Conservation (phyloP, 1,139 yeast genomes). For the Lodderomyces elongisporus region DNA sequence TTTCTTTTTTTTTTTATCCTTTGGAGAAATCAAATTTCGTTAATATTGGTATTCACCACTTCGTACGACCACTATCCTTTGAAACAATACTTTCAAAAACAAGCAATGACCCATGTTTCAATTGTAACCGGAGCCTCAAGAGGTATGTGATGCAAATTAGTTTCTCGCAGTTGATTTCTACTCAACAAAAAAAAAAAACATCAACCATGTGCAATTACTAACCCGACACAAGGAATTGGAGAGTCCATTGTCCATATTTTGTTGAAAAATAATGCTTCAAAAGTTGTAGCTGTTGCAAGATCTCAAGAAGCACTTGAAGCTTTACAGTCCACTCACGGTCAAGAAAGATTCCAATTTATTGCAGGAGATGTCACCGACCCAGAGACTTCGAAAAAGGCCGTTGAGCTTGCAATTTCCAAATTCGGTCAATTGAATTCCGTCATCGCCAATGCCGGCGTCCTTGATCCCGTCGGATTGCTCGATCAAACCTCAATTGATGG, state of each 20-base stretch:
- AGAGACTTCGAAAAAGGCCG: slow-evolving; percentile 32
- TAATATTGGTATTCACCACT: no score
- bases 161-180: no score
- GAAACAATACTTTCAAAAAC: neutral
- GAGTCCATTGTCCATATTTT: slow-evolving; percentile 57
- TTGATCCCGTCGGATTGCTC: slow-evolving; percentile 70
- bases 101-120: slow-evolving; percentile 4
- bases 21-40: no score
- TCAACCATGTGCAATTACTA: slow-evolving; percentile 5
- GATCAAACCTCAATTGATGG: slow-evolving; percentile 43
- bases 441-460: slow-evolving; percentile 82
- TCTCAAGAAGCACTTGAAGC: slow-evolving; percentile 43
- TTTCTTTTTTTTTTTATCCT: no score
- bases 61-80: no score
- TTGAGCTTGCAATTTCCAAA: slow-evolving; percentile 42
- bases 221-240: slow-evolving; percentile 65
- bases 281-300: slow-evolving; percentile 72
- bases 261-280: slow-evolving; percentile 35
- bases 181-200: no score
- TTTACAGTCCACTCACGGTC: slow-evolving; percentile 42
- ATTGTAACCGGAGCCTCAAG: slow-evolving; percentile 9
- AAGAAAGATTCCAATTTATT: slow-evolving; percentile 47
- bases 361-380: slow-evolving; percentile 64
- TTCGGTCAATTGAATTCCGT: slow-evolving; percentile 66
- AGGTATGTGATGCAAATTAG: slow-evolving; percentile 7